These are phyloP conservation scores for Lodderomyces parapsilosis DNA, from an alignment of 1,139 yeast genomes.

Conservation along the genomic window DNA sequence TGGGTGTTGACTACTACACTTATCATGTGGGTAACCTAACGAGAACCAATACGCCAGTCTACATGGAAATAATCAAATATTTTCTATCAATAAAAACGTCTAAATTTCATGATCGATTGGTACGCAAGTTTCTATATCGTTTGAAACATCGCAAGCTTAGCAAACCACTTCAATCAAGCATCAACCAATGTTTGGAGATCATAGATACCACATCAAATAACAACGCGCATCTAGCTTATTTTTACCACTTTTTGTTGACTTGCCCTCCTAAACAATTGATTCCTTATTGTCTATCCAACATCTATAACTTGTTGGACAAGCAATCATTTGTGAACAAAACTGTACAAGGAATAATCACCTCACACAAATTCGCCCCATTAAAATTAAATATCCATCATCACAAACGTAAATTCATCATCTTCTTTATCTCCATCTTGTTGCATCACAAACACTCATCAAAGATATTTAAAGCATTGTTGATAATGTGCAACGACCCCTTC, in stretches of 20 bases:
- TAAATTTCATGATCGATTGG: constrained; percentile 10
- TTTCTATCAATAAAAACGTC: constrained; percentile 6
- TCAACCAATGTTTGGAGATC: constrained; percentile 9
- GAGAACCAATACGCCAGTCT: not conserved
- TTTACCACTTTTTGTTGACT: constrained; percentile 11
- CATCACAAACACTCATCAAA: constrained; percentile 6
- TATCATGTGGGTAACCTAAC: constrained; percentile 5
- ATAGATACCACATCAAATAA: constrained; percentile 5
- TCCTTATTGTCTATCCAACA: constrained; percentile 11
- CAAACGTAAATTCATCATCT: constrained; percentile 4
- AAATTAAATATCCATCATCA: constrained; percentile 7
- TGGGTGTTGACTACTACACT: constrained; percentile 10
- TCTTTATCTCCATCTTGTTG: constrained; percentile 2
- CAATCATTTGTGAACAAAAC: constrained; percentile 4
- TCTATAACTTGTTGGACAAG: constrained; percentile 6
- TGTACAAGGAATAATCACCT: constrained; percentile 7
- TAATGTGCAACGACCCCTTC: constrained; percentile 12
- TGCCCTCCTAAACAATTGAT: constrained; percentile 8
- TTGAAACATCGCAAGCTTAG: constrained; percentile 4
- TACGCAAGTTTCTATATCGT: constrained; percentile 5
- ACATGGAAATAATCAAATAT: constrained; percentile 9
- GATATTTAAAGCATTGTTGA: constrained; percentile 12
- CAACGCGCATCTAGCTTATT: not conserved
- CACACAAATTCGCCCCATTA: constrained; percentile 3
- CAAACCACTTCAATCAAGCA: constrained; percentile 5